These are phyloP conservation scores for Phytophthora sp. DNA, from an alignment of 352 stramenopile genomes.

Conservation along the genomic window DNA sequence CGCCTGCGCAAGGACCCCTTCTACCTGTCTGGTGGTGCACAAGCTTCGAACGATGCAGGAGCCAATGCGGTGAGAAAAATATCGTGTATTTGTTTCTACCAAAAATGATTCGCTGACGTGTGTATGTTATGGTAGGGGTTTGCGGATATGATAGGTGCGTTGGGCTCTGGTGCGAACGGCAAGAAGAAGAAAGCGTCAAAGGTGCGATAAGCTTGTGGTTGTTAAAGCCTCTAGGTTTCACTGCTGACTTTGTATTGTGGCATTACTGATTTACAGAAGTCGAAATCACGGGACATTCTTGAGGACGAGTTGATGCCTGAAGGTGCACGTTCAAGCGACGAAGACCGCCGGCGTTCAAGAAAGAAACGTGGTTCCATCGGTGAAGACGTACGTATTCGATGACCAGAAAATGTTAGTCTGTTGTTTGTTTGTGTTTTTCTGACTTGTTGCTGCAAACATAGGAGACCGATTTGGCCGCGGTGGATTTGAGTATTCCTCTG, in stretches of 20 bases:
- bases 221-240: neutral
- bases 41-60: conserved; percentile 37
- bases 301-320: conserved; percentile 85
- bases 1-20: conserved; percentile 81
- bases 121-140: conserved; percentile 51
- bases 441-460: conserved; percentile 15
- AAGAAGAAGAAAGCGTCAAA: conserved; percentile 76
- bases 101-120: neutral
- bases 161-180: conserved; percentile 62
- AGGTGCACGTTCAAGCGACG: conserved; percentile 69
- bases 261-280: conserved; percentile 24
- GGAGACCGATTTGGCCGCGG: conserved; percentile 71
- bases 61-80: conserved; percentile 35
- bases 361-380: conserved; percentile 51
- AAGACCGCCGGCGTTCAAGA: conserved; percentile 56
- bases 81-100: neutral
- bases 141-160: conserved; percentile 82
- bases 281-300: conserved; percentile 61
- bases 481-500: conserved; percentile 82
- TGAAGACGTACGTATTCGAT: conserved; percentile 39
- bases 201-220: conserved; percentile 25
- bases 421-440: too few species aligned
- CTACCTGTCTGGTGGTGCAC: conserved; percentile 62
- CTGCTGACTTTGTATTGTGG: neutral
- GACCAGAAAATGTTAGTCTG: neutral